Conservation (phyloP, 371 early-diverging fungal species). For the Dichotomocladium elegans region DNA sequence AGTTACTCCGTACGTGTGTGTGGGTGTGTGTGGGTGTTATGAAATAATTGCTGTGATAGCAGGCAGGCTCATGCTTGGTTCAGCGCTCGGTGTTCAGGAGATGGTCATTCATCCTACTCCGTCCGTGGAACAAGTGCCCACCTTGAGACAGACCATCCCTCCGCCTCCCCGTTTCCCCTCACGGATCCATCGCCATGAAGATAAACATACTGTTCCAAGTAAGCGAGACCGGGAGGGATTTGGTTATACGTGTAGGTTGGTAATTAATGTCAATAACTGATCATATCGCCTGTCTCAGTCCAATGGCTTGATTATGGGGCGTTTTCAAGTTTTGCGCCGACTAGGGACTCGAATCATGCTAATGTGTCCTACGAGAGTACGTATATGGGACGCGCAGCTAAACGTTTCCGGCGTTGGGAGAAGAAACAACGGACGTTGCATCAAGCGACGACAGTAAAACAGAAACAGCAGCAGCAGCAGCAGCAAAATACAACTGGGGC, state of each 20-base stretch:
- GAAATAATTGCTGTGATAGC: too few relatives aligned
- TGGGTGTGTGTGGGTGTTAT: too few relatives aligned
- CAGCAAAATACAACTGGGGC: slow-evolving; percentile 2
- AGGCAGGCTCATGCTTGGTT: too few relatives aligned
- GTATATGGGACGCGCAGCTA: slow-evolving; percentile 37
- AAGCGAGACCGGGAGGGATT: not conserved
- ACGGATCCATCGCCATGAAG: slow-evolving; percentile 28
- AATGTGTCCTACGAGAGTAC: slow-evolving; percentile 43
- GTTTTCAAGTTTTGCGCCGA: slow-evolving; percentile 48
- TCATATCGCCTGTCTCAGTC: too few relatives aligned
- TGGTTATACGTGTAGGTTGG: not conserved
- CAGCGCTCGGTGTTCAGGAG: slow-evolving; percentile 31
- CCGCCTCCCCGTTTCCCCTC: slow-evolving; percentile 27
- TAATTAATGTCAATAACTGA: too few relatives aligned
- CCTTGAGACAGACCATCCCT: slow-evolving; percentile 25
- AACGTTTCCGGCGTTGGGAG: slow-evolving; percentile 23
- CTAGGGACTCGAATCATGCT: slow-evolving; percentile 41
- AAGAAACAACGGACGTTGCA: slow-evolving; percentile 15
- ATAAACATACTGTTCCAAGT: slow-evolving; percentile 35
- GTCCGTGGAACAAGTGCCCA: slow-evolving; percentile 17
- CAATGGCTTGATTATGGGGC: slow-evolving; percentile 52
- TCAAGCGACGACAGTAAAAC: not conserved
- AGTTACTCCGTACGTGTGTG: too few relatives aligned
- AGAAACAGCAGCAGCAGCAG: not conserved
- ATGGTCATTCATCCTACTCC: slow-evolving; percentile 30